Percentiles rank a stretch among this genome's conserved stretches.
Conservation (phyloP, 1,284 basidiomycete genomes). For the Xanthoconium separans region DNA sequence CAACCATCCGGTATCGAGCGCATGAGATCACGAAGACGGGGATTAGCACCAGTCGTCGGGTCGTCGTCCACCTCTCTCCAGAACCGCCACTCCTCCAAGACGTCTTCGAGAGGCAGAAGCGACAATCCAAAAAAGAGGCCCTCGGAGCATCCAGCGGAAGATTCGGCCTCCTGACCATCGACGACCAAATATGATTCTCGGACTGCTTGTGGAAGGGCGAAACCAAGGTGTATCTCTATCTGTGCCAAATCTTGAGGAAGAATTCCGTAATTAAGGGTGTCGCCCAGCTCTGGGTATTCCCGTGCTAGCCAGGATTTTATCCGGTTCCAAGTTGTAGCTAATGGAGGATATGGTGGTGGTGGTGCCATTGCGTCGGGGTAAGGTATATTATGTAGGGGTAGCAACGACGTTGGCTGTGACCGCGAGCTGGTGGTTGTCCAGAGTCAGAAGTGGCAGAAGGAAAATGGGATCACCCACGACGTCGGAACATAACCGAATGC, state of each 20-base stretch:
- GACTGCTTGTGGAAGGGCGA: constrained; percentile 73
- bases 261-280: constrained; percentile 88
- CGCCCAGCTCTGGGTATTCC: constrained; percentile 87
- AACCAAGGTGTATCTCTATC: constrained; percentile 81
- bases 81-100: constrained; percentile 90
- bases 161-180: constrained; percentile 89
- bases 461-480: constrained; percentile 44
- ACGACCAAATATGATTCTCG: constrained; percentile 81
- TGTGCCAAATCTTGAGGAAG: constrained; percentile 71
- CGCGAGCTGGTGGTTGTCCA: constrained; percentile 40
- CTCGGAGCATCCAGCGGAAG: constrained; percentile 78
- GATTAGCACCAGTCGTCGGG: constrained; percentile 75
- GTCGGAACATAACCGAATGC: constrained; percentile 60
- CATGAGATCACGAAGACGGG: constrained; percentile 74
- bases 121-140: constrained; percentile 88
- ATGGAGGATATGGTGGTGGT: constrained; percentile 63
- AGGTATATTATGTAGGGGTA: constrained; percentile 61
- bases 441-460: constrained; percentile 7
- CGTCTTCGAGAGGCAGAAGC: constrained; percentile 84
- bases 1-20: constrained; percentile 88
- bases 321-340: constrained; percentile 77
- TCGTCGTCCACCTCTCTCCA: constrained; percentile 92
- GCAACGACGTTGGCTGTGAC: constrained; percentile 55
- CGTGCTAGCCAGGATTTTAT: constrained; percentile 72
- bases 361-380: constrained; percentile 42